These are phyloP conservation scores for Limtongozyma cylindracea DNA, from an alignment of 805 yeast genomes.

Conservation along the genomic window DNA sequence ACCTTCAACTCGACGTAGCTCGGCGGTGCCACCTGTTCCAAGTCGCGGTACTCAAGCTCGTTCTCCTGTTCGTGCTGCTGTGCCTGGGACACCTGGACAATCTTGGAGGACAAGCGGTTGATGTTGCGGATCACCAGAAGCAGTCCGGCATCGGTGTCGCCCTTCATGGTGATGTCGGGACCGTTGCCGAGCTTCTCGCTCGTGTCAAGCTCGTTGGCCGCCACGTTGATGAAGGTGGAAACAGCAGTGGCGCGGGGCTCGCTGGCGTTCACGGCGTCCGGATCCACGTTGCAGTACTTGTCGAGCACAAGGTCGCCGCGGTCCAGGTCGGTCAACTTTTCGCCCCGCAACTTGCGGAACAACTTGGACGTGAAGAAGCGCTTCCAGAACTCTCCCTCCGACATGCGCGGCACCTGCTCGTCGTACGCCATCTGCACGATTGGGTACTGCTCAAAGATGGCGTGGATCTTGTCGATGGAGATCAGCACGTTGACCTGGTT, in stretches of 20 bases:
- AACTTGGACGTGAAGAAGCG: conserved; percentile 79
- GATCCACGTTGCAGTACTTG: conserved; percentile 49
- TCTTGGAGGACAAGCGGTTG: conserved; percentile 67
- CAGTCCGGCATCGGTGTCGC: conserved; percentile 31
- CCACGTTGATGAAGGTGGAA: conserved; percentile 50
- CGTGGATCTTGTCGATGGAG: conserved; percentile 73
- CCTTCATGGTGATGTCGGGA: conserved; percentile 78
- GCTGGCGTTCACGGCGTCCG: conserved; percentile 12
- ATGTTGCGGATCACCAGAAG: conserved; percentile 61
- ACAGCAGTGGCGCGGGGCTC: conserved; percentile 15
- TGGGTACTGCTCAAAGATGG: conserved; percentile 82
- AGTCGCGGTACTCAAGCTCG: no score
- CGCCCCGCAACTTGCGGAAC: conserved; percentile 76
- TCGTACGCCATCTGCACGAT: conserved; percentile 70
- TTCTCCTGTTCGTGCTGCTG: no score
- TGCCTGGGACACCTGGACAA: conserved; percentile 28
- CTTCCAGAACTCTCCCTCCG: conserved; percentile 91
- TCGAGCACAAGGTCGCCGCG: conserved; percentile 73
- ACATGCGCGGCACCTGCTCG: conserved; percentile 73
- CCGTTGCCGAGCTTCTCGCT: conserved; percentile 50
- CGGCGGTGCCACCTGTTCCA: no score
- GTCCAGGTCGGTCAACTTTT: conserved; percentile 37
- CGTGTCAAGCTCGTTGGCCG: conserved; percentile 64
- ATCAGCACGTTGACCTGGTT: conserved; percentile 85
- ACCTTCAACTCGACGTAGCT: no score